Conservation (phyloP, 495 filamentous ascomycete species). For the Neohortaea acidophila region DNA sequence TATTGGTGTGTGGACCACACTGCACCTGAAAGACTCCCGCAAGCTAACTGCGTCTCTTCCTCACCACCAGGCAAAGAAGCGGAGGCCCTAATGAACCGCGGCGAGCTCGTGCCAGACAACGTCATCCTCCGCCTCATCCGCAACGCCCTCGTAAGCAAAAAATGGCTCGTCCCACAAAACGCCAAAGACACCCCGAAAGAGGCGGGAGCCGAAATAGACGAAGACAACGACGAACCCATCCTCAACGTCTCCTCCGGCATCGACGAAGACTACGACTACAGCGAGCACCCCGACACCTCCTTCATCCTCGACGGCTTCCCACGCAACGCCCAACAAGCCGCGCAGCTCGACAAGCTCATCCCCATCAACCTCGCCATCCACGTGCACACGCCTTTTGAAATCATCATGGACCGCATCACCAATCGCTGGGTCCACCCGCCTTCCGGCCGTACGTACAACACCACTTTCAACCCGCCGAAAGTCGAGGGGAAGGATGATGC, state of each 20-base stretch:
- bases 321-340: slow-evolving; percentile 67
- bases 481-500: slow-evolving; percentile 73
- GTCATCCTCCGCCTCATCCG: slow-evolving; percentile 86
- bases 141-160: slow-evolving; percentile 65
- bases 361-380: slow-evolving; percentile 84
- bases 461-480: slow-evolving; percentile 72
- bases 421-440: slow-evolving; percentile 89
- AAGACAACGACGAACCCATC: slow-evolving; percentile 2
- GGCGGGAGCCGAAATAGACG: slow-evolving; percentile 24
- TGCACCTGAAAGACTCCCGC: background rate
- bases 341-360: slow-evolving; percentile 58
- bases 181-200: slow-evolving; percentile 22
- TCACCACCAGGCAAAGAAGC: slow-evolving; percentile 59
- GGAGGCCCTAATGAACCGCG: slow-evolving; percentile 68
- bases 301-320: slow-evolving; percentile 97
- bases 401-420: slow-evolving; percentile 77
- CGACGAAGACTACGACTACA: slow-evolving; percentile 26
- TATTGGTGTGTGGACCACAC: slow-evolving; percentile 44
- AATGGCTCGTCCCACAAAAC: slow-evolving; percentile 49
- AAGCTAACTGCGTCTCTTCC: slow-evolving; percentile 4
- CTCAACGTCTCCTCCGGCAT: slow-evolving; percentile 5
- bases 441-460: slow-evolving; percentile 86
- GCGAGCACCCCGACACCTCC: slow-evolving; percentile 60
- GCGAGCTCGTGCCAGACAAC: slow-evolving; percentile 70
- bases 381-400: slow-evolving; percentile 47